These are phyloP conservation scores for Larix sibirica DNA, from an alignment of 83 land plant genomes.

Conservation along the genomic window DNA sequence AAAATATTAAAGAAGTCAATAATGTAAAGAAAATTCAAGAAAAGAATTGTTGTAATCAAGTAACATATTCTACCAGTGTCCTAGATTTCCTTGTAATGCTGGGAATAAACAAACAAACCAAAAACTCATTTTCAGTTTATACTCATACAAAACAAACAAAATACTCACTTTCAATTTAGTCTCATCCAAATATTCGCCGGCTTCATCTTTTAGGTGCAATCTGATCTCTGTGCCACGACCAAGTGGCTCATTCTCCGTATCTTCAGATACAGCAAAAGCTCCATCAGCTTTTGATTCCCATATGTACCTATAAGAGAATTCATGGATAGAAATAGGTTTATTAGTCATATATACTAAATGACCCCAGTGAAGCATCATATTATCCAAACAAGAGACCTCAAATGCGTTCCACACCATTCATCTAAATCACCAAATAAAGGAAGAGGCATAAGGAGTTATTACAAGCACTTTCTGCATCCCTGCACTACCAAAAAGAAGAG, in stretches of 20 bases:
- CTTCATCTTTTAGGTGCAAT: slow-evolving; percentile 90
- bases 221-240: slow-evolving; percentile 97
- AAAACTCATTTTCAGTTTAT: background rate
- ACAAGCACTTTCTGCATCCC: background rate
- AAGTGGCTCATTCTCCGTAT: slow-evolving; percentile 91
- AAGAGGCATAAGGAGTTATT: background rate
- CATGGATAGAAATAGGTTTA: background rate
- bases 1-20: too few relatives aligned
- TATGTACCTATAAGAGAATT: slow-evolving; percentile 62
- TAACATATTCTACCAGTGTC: too few relatives aligned
- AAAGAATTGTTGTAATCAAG: too few relatives aligned
- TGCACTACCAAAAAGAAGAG: background rate
- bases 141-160: background rate
- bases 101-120: too few relatives aligned
- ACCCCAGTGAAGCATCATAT: background rate
- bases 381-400: background rate
- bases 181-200: slow-evolving; percentile 84
- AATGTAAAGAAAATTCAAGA: too few relatives aligned
- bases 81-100: too few relatives aligned
- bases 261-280: slow-evolving; percentile 92
- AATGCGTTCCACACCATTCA: background rate
- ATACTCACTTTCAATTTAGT: slow-evolving; percentile 70
- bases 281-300: slow-evolving; percentile 99
- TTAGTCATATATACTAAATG: background rate
- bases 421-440: background rate